Evolutionary conservation across 2,329 filamentous ascomycete species (phyloP).

Genomic region (Pseudocercospora musae): DNA sequence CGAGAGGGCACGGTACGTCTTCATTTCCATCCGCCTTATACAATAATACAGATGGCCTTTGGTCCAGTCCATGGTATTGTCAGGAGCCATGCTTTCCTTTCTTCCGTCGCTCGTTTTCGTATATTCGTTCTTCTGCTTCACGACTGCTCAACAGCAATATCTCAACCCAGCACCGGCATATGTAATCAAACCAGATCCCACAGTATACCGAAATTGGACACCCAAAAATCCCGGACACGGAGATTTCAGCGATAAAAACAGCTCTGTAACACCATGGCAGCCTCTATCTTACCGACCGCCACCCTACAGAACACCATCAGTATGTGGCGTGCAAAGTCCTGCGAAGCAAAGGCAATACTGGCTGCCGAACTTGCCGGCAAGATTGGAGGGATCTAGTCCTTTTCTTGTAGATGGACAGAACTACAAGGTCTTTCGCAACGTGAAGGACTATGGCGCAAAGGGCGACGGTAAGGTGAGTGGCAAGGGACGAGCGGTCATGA

Average conservation of each 20-base stretch:
- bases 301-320: not conserved
- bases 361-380: constrained; percentile 59
- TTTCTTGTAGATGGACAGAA: constrained; percentile 52
- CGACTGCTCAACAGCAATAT: constrained; percentile 13
- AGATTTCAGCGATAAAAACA: constrained; percentile 13
- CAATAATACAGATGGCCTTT: not conserved
- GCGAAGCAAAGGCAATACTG: constrained; percentile 55
- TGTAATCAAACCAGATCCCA: constrained; percentile 14
- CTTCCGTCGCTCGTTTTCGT: constrained; percentile 12
- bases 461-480: constrained; percentile 52
- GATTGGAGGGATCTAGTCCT: constrained; percentile 64
- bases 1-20: too few species aligned
- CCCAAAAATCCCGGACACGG: constrained; percentile 14
- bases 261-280: constrained; percentile 17
- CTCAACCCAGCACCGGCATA: constrained; percentile 13
- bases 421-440: constrained; percentile 59
- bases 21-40: not conserved
- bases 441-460: constrained; percentile 42
- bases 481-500: not conserved
- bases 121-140: not conserved
- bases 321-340: constrained; percentile 11
- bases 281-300: constrained; percentile 1
- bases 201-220: constrained; percentile 10
- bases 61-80: not conserved
- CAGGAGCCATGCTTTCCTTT: not conserved